Evolutionary conservation across 2,329 filamentous ascomycete species (phyloP), one percentile per base, ranked within the genome.

Genomic region (Bipolaris gigantea): DNA sequence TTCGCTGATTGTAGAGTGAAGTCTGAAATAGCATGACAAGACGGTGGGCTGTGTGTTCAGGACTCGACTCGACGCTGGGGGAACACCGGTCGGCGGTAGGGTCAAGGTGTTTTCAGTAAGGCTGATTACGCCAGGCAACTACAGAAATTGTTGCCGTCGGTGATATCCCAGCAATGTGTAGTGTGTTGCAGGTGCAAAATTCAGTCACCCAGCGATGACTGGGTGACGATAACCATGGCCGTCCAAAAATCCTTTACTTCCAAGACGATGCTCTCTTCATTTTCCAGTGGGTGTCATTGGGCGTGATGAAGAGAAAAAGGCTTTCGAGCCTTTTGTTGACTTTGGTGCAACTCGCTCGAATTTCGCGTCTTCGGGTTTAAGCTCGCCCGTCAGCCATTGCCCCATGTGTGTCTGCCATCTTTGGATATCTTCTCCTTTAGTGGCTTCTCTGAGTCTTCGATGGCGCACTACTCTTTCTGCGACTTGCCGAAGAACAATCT

Each of bases 401-500:
- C 74, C 74, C 70, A 74, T 73, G 47, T 71, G 71, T 11, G 69
- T 73, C 33, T 75, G 67, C 73, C 73, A 76, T 19, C 74, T 62
- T 50, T 45, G 64, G 9, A 60, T 55, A 15, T 76, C 62, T 8
- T 66, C 62, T n/a, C 60, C 42, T 48, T 73, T 73, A 0, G 70
- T 73, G 2, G 63, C 63, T 59, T 80, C 78, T 46, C 79, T 65
- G 16, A 77, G 67, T 21, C 79, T 64, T 42, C 79, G 67, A 48
- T 79, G 76, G 35, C 79, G 59, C 0, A 80, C 79, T 3, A 81
- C 64, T 52, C 79, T 77, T 63, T 80, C 78, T 0, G 79, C 79
- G 1, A 76, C 70, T 59, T 81, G 79, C 50, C 70, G 61, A 13
- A 81, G 64, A 65, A 80, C 77, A 0, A 74, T 66, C 50, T 67